Conservation (phyloP, 2,329 filamentous ascomycete genomes). For the Tricladium varicosporioides region DNA sequence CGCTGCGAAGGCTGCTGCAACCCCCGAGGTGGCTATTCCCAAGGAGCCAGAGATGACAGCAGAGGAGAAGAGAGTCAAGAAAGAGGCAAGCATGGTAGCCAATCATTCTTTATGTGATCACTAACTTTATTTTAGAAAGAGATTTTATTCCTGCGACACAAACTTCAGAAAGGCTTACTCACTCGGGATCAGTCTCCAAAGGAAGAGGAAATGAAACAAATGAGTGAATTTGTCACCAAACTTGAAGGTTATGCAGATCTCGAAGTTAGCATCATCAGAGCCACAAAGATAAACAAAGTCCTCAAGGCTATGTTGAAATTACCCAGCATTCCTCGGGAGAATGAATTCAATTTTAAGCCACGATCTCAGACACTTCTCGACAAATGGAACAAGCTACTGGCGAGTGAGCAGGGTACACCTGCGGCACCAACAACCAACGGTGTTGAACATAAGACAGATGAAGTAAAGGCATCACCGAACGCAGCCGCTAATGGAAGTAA, state of each 20-base stretch:
- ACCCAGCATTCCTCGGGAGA: constrained; percentile 75
- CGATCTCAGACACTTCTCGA: constrained; percentile 77
- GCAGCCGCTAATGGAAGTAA: constrained; percentile 32
- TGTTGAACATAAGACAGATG: constrained; percentile 17
- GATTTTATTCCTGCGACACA: constrained; percentile 91
- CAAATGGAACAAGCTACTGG: constrained; percentile 85
- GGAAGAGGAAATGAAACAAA: constrained; percentile 76
- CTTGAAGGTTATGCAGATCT: constrained; percentile 80
- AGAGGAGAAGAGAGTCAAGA: constrained; percentile 57
- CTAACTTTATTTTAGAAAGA: constrained; percentile 55
- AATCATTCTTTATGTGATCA: background rate
- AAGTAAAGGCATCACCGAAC: constrained; percentile 30
- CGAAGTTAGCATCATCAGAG: constrained; percentile 83
- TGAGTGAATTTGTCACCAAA: constrained; percentile 76
- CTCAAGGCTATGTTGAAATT: constrained; percentile 92
- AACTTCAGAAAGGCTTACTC: constrained; percentile 90
- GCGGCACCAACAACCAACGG: constrained; percentile 32
- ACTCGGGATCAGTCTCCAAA: constrained; percentile 82
- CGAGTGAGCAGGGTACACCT: constrained; percentile 49
- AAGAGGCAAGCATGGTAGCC: constrained; percentile 45
- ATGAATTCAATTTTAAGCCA: constrained; percentile 84
- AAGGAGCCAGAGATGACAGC: constrained; percentile 58
- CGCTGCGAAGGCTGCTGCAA: constrained; percentile 52
- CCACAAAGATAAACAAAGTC: constrained; percentile 98
- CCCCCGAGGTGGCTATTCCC: constrained; percentile 46